phyloP scores from a whole-genome alignment of 1,284 basidiomycete species.

The Cutaneotrichosporon cavernicola region DNA sequence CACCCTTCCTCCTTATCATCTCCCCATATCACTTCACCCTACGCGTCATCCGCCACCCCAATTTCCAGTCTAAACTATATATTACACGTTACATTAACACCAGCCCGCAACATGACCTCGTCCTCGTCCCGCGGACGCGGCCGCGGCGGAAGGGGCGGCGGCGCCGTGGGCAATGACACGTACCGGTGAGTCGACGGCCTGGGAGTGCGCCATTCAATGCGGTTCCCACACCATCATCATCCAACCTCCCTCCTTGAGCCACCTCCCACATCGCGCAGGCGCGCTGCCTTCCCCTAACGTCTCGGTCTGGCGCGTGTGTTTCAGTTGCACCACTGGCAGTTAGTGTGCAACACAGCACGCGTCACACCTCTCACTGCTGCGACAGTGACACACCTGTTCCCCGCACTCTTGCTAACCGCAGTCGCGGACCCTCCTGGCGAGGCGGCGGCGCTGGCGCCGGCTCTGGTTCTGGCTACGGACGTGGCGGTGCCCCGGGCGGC shows the following conservation, averaged over 20 bases:
- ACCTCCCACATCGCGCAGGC: neutral
- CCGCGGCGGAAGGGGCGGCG: constrained; percentile 27
- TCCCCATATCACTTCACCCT: neutral
- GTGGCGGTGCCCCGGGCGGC: constrained; percentile 17
- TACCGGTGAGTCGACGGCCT: constrained; percentile 14
- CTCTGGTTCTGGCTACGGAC: constrained; percentile 19
- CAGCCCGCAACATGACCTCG: constrained; percentile 23
- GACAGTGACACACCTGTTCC: too few relatives aligned
- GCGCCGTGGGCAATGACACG: constrained; percentile 16
- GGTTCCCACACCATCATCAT: neutral
- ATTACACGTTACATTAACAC: neutral
- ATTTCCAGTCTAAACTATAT: neutral
- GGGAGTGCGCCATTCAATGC: neutral
- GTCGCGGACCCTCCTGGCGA: constrained; percentile 45
- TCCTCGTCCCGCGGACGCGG: constrained; percentile 30
- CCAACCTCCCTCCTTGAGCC: neutral
- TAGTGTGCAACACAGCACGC: too few relatives aligned
- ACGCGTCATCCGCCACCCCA: too few relatives aligned
- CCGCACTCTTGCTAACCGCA: constrained; percentile 19
- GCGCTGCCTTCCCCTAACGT: neutral
- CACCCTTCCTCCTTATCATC: neutral
- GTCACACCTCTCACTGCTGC: too few relatives aligned
- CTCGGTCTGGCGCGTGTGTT: too few relatives aligned
- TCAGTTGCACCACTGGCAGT: too few relatives aligned
- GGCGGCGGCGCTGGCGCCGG: constrained; percentile 26